These are phyloP conservation scores for Vachellia pachyceras DNA, from an alignment of 306 rosid species.

Conservation along the genomic window DNA sequence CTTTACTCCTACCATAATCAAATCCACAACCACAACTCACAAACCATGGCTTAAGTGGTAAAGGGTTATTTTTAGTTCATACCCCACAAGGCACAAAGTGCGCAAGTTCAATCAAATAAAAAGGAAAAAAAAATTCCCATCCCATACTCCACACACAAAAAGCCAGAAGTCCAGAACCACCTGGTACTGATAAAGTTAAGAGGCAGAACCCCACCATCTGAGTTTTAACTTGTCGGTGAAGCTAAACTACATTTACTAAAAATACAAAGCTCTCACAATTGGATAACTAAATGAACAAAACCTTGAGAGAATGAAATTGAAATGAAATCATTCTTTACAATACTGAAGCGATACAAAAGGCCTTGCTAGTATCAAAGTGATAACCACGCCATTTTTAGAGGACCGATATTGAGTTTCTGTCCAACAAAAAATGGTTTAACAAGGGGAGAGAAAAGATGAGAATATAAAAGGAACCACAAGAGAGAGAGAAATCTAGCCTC, in stretches of 20 bases:
- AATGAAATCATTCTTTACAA: constrained; percentile 3
- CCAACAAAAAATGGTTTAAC: not conserved
- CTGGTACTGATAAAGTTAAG: not conserved
- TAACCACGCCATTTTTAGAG: not conserved
- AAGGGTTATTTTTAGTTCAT: not conserved
- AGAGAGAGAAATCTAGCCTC: constrained; percentile 6
- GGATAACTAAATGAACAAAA: not conserved
- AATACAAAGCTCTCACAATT: not conserved
- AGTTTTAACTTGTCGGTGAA: constrained; percentile 8
- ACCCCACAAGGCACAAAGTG: not conserved
- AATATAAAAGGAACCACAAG: not conserved
- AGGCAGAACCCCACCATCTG: not conserved
- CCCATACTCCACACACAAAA: not conserved
- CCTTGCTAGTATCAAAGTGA: not conserved
- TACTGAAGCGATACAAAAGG: not conserved
- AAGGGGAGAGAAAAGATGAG: not conserved
- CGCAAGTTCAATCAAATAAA: no score
- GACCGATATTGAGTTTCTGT: not conserved
- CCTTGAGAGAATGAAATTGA: not conserved
- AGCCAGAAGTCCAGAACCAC: not conserved
- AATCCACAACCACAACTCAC: not conserved
- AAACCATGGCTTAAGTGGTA: not conserved
- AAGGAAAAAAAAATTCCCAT: not conserved
- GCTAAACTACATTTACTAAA: not conserved
- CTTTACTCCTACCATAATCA: constrained; percentile 12